Base-by-base conservation (phyloP, 2,329 filamentous ascomycete genomes). In the Pezicula radicicola region DNA sequence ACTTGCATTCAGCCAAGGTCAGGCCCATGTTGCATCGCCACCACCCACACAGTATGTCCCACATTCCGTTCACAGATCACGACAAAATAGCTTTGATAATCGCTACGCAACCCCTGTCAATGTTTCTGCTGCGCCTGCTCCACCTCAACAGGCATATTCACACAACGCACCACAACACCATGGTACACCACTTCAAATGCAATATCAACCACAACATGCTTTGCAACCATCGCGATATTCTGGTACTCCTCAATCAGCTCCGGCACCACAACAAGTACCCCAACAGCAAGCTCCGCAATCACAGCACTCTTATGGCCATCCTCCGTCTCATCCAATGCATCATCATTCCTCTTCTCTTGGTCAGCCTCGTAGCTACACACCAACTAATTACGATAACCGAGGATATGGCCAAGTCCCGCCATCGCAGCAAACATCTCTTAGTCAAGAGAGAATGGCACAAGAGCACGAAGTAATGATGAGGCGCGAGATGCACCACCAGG, bases 241-340 rank as follows among this genome's bases (percentile, higher is more conserved):
- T 75, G 52, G 74, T 46, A 63, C 54, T 35, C 50, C 51, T 60
- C 16, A 73, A 69, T 46, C 68, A 63, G 33, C 63, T 8, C 49
- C 49, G 40, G 58, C 57, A 42, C 41, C 76, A 73, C 77, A 79
- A 13, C 78, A 80, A 58, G 70, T 70, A 30, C 67, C 75, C 28
- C 70, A 72, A 5, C 56, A 67, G 51, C 63, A 75, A 64, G 55
- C 67, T 57, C 41, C 63, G 37, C 60, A 72, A 64, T 62, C 66
- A 54, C 46, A 71, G 28, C 78, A 80, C 54, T 72, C 75, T 51
- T 68, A 66, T 51, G 70, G 71, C 19, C 72, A 73, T n/a, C 78
- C 79, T 6, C 75, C 79, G n/a, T 73, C 77, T 13, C 60, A 62
- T 44, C 46, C 57, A 6, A 47, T 62, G n/a, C 73, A 76, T 18